phyloP scores from a whole-genome alignment of 1,284 basidiomycete genomes.

The Malassezia dermatis region DNA sequence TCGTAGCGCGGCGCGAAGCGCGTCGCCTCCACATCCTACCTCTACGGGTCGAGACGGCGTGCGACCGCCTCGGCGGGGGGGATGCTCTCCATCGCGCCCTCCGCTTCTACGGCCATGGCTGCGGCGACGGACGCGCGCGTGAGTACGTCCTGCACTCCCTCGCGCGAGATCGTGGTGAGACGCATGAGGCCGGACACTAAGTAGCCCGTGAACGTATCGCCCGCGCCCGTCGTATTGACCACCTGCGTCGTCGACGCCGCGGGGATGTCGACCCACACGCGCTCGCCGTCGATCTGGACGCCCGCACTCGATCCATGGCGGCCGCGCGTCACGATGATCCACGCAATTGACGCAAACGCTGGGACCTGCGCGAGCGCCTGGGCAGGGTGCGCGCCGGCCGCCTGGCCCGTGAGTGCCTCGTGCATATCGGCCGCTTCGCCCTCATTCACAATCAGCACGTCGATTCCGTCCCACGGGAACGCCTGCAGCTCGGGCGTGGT shows the following conservation, averaged over 20 bases:
- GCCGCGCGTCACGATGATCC: slow-evolving; percentile 42
- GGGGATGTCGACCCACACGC: slow-evolving; percentile 21
- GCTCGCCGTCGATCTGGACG: slow-evolving; percentile 17
- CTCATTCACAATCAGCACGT: slow-evolving; percentile 55
- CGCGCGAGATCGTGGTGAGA: slow-evolving; percentile 11
- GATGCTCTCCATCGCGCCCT: slow-evolving; percentile 45
- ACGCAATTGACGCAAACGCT: slow-evolving; percentile 20
- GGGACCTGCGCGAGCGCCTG: slow-evolving; percentile 22
- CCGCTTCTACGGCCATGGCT: slow-evolving; percentile 37
- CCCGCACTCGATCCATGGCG: slow-evolving; percentile 30
- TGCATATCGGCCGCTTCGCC: slow-evolving; percentile 50
- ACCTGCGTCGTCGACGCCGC: slow-evolving; percentile 30
- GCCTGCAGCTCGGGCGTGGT: slow-evolving; percentile 45
- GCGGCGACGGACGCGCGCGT: slow-evolving; percentile 29
- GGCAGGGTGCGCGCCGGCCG: slow-evolving; percentile 5
- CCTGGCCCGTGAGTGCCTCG: slow-evolving; percentile 17
- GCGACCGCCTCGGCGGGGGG: slow-evolving; percentile 26
- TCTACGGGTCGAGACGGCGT: neutral
- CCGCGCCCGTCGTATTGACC: slow-evolving; percentile 43
- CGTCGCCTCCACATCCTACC: neutral
- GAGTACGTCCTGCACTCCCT: slow-evolving; percentile 18
- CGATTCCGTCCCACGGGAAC: slow-evolving; percentile 51
- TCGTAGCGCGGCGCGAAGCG: neutral
- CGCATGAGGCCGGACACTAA: slow-evolving; percentile 34
- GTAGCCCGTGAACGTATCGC: slow-evolving; percentile 45